A percentile compares a stretch with the other conserved stretches of the same genome.
phyloP scores from a whole-genome alignment of 495 filamentous ascomycete species.

The Thermothielavioides terrestris region DNA sequence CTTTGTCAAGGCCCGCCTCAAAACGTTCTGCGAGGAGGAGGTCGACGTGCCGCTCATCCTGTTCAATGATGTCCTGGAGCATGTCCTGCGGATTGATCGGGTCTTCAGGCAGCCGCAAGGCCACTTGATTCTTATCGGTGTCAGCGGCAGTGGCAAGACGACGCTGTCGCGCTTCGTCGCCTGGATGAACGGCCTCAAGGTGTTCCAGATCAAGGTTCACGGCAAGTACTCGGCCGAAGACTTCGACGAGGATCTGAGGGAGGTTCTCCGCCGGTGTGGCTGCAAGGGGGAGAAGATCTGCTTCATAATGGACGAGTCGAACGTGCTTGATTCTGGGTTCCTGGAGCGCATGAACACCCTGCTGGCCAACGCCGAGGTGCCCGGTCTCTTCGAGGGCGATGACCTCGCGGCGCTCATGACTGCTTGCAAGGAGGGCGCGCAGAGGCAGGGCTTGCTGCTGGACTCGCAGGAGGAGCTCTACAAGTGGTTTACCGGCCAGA shows the following conservation, averaged over 20 bases:
- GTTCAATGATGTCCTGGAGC: conserved; percentile 97
- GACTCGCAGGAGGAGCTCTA: conserved; percentile 98
- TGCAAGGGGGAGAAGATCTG: conserved; percentile 99
- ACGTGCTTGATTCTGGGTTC: conserved; percentile 97
- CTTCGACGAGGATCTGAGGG: conserved; percentile 94
- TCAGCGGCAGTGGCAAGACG: conserved; percentile 96
- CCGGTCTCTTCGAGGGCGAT: conserved; percentile 95
- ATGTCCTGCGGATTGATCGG: conserved; percentile 94
- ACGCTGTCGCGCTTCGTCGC: conserved; percentile 96
- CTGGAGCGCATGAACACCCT: conserved; percentile 98
- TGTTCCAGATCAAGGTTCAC: conserved; percentile 99
- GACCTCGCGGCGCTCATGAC: conserved; percentile 96
- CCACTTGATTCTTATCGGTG: conserved; percentile 95
- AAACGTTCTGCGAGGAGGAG: conserved; percentile 98
- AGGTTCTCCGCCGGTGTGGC: conserved; percentile 84
- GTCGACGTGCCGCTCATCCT: conserved; percentile 95
- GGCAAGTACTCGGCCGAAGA: conserved; percentile 97
- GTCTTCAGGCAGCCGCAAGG: conserved; percentile 98
- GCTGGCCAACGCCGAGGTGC: conserved; percentile 95
- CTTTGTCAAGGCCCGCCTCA: conserved; percentile 93
- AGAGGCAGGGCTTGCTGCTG: conserved; percentile 86
- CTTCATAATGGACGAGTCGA: conserved; percentile 99
- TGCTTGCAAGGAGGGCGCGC: conserved; percentile 94
- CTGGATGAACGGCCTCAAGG: conserved; percentile 99
- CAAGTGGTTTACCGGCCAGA: conserved; percentile 99